These are phyloP conservation scores for Alternaria metachromatica DNA, from an alignment of 2,329 filamentous ascomycete genomes.

Conservation along the genomic window DNA sequence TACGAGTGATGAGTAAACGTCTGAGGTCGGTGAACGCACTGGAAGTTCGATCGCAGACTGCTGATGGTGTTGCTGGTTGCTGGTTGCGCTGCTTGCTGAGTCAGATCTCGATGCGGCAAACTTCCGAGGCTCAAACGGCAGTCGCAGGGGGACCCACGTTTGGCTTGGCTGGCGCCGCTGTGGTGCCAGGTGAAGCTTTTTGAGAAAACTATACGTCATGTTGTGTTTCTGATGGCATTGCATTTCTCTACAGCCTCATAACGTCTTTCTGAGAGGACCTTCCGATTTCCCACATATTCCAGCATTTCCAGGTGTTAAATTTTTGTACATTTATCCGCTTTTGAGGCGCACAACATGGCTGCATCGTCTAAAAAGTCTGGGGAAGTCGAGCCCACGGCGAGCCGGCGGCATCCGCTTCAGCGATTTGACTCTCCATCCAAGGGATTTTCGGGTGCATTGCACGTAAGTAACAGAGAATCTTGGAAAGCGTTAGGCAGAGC, in stretches of 20 bases:
- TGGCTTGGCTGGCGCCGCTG: conserved; percentile 10
- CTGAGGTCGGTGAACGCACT: background rate
- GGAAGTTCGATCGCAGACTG: background rate
- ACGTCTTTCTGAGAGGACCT: background rate
- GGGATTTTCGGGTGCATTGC: conserved; percentile 67
- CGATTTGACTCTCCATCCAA: conserved; percentile 70
- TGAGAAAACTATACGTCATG: conserved; percentile 16
- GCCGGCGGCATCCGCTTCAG: conserved; percentile 66
- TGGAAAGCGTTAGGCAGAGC: background rate
- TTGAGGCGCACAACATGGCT: conserved; percentile 4
- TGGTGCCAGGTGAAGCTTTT: background rate
- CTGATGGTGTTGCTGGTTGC: background rate
- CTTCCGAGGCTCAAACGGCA: conserved; percentile 17
- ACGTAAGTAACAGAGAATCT: conserved; percentile 48
- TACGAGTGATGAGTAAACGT: background rate
- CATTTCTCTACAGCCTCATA: background rate
- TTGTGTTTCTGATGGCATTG: background rate
- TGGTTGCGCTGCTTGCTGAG: background rate
- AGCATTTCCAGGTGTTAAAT: background rate
- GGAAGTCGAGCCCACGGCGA: conserved; percentile 27
- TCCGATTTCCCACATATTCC: background rate
- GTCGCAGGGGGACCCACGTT: conserved; percentile 18
- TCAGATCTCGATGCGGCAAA: conserved; percentile 7
- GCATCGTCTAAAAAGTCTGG: background rate
- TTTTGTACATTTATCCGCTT: background rate